phyloP scores from a whole-genome alignment of 1,284 basidiomycete species.

The Papiliotrema flavescens region DNA sequence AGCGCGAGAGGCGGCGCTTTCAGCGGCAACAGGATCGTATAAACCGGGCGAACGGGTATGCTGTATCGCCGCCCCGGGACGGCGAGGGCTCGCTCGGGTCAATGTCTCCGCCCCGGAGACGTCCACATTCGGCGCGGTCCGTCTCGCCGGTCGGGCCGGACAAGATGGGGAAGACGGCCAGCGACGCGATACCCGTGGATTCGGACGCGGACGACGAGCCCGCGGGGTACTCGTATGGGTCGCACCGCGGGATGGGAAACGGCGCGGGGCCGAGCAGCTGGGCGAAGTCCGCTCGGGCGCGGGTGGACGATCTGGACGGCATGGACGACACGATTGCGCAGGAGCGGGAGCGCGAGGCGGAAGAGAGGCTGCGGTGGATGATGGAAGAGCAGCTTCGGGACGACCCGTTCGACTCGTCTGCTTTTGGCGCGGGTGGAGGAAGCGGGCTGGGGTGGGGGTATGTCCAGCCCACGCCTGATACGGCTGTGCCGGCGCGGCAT shows the following conservation, averaged over 20 bases:
- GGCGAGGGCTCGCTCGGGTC: slow-evolving; percentile 12
- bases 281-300: neutral
- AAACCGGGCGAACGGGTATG: slow-evolving; percentile 30
- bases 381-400: neutral
- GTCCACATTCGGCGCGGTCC: neutral
- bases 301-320: neutral
- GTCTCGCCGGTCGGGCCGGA: neutral
- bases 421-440: too few species aligned
- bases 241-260: neutral
- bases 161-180: neutral
- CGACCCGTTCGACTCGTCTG: neutral
- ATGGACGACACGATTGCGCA: too few species aligned
- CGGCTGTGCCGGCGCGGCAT: neutral
- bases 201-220: neutral
- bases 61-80: slow-evolving; percentile 19
- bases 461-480: too few species aligned
- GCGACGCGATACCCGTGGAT: neutral
- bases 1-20: slow-evolving; percentile 23
- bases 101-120: slow-evolving; percentile 19
- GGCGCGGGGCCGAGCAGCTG: neutral
- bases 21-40: slow-evolving; percentile 20
- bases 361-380: neutral
- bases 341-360: neutral
- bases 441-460: too few species aligned
- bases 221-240: neutral